Conservation (phyloP, 371 early-diverging fungal species). For the Mortierella sp. region DNA sequence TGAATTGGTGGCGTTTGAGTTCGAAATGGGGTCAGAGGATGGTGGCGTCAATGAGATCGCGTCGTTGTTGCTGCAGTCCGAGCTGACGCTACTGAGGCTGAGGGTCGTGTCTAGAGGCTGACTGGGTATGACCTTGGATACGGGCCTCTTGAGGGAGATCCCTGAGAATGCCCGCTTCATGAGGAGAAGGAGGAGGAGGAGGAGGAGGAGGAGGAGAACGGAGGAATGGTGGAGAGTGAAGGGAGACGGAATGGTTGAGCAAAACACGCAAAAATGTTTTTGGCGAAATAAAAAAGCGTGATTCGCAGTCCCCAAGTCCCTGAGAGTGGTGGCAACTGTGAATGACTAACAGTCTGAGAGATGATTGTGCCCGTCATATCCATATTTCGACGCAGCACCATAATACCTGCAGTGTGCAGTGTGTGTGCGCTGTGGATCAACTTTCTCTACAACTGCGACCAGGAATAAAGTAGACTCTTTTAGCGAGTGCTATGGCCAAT, state of each 20-base stretch:
- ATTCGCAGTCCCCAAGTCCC: no score
- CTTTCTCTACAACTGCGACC: no score
- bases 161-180: constrained; percentile 48
- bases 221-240: not conserved
- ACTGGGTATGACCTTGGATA: constrained; percentile 5
- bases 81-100: not conserved
- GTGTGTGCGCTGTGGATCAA: no score
- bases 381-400: no score
- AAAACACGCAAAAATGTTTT: no score
- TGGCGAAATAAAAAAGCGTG: no score
- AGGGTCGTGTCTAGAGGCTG: constrained; percentile 1
- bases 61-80: not conserved
- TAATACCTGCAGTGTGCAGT: no score
- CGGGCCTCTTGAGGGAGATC: constrained; percentile 45
- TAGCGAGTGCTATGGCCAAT: no score
- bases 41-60: constrained; percentile 1
- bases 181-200: not conserved
- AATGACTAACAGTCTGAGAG: no score
- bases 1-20: constrained; percentile 21
- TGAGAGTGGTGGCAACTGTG: no score
- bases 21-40: constrained; percentile 4
- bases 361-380: no score
- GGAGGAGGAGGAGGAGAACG: not conserved
- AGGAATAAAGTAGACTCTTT: no score
- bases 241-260: not conserved